Base-by-base conservation (phyloP, 1,139 yeast genomes). In the Geotrichum cucujoidarum region DNA sequence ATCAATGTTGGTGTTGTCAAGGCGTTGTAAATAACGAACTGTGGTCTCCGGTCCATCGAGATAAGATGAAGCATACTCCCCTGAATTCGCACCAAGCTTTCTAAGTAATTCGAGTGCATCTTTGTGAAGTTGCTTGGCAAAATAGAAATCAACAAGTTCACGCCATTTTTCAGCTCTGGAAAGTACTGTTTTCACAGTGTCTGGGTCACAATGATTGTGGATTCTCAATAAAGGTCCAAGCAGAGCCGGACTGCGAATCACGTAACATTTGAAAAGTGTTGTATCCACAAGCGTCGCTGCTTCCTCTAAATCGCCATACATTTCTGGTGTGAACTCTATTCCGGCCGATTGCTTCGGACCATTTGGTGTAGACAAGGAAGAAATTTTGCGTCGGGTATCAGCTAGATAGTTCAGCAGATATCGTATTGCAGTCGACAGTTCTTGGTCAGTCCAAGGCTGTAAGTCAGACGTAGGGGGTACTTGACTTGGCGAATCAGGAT, bases 151-250 rank as follows among this genome's bases (percentile, higher is more conserved):
- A 14, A 88, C 74, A 37, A 92, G 70, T 57, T 89, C 97, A 40
- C 76, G 76, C 58, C 79, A 75, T 60, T 78, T 75, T 5, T 72
- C 70, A 5, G 75, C 70, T 33, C 71, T 67, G n/a, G 70, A 69
- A 31, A 90, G 72, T 47, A 78, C 35, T 18, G 29, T 20, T 20
- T 21, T 22, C 18, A 25, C 34, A 25, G 14, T 29, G 14, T 20
- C 22, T 7, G 34, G 35, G 25, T 42, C 40, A 68, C 97, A 88
- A 53, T 73, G 72, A 61, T 90, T 92, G 36, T 78, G 77, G 1
- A 89, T 74, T 46, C 97, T 71, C 7, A 92, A 73, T 30, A 92
- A 75, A 0, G 97, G 94, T 0, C 95, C 95, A 16, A 92, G 74
- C 60, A 92, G 72, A 57, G 83, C 77, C 0, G 89, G 87, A 49